Evolutionary conservation across 202 grass and related monocot species (phyloP).

Genomic region (Hordeum pubiflorum): DNA sequence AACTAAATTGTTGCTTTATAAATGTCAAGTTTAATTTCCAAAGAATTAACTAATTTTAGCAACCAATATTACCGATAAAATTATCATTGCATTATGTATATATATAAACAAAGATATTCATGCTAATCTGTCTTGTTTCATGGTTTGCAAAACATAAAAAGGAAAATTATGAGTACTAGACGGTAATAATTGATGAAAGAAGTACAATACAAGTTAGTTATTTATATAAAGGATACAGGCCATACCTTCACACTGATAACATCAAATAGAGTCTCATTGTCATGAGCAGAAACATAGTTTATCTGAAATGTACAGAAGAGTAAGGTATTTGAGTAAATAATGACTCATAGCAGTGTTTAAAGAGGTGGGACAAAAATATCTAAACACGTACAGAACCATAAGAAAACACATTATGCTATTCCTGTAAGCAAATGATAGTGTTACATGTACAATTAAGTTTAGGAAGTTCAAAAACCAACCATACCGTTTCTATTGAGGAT

Average conservation of each 20-base stretch:
- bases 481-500: conserved; percentile 67
- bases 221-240: not conserved
- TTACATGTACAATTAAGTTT: not conserved
- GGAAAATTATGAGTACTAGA: conserved; percentile 5
- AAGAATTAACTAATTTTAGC: not conserved
- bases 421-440: not conserved
- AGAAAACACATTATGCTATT: conserved; percentile 12
- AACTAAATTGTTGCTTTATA: not conserved
- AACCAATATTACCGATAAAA: not conserved
- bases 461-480: not conserved
- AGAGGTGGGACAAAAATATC: not conserved
- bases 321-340: not conserved
- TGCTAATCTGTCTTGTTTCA: not conserved
- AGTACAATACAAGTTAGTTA: not conserved
- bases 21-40: not conserved
- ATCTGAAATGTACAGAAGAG: conserved; percentile 50
- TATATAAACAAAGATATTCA: not conserved
- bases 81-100: not conserved
- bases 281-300: conserved; percentile 96
- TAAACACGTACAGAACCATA: not conserved
- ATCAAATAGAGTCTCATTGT: conserved; percentile 93
- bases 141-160: not conserved
- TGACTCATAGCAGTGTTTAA: not conserved
- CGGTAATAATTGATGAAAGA: conserved; percentile 13
- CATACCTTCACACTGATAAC: conserved; percentile 88